These are phyloP conservation scores for Sporisorium iseilematis-ciliati DNA, from an alignment of 1,284 basidiomycete species.

Conservation along the genomic window DNA sequence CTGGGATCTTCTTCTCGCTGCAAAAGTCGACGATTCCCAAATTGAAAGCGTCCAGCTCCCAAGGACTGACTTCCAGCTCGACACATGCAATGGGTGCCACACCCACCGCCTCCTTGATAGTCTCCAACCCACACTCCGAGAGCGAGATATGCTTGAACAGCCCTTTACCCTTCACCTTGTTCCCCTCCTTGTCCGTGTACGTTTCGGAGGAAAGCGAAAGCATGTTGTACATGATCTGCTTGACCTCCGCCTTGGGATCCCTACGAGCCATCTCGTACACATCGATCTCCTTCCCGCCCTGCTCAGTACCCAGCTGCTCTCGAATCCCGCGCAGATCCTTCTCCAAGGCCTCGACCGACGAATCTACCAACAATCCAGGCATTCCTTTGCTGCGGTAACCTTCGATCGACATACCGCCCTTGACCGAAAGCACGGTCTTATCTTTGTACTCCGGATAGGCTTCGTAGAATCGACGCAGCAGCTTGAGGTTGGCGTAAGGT, in stretches of 20 bases:
- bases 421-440: conserved; percentile 73
- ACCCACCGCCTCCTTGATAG: conserved; percentile 53
- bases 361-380: conserved; percentile 37
- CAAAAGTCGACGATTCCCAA: conserved; percentile 70
- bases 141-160: conserved; percentile 62
- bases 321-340: conserved; percentile 45
- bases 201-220: conserved; percentile 37
- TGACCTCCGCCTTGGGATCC: conserved; percentile 32
- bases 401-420: conserved; percentile 71
- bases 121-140: conserved; percentile 56
- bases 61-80: conserved; percentile 78
- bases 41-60: conserved; percentile 73
- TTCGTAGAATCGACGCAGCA: conserved; percentile 72
- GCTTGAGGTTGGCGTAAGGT: conserved; percentile 71
- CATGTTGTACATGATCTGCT: conserved; percentile 56
- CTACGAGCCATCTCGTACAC: conserved; percentile 59
- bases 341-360: conserved; percentile 43
- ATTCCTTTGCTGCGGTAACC: conserved; percentile 37
- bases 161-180: conserved; percentile 49
- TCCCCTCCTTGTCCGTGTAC: conserved; percentile 35
- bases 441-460: conserved; percentile 75
- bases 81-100: conserved; percentile 73
- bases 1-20: conserved; percentile 73
- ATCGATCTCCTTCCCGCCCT: conserved; percentile 58
- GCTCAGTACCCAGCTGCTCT: conserved; percentile 48